These are phyloP conservation scores for Paulownia fortunei DNA, from an alignment of 257 asterid genomes.

Conservation along the genomic window DNA sequence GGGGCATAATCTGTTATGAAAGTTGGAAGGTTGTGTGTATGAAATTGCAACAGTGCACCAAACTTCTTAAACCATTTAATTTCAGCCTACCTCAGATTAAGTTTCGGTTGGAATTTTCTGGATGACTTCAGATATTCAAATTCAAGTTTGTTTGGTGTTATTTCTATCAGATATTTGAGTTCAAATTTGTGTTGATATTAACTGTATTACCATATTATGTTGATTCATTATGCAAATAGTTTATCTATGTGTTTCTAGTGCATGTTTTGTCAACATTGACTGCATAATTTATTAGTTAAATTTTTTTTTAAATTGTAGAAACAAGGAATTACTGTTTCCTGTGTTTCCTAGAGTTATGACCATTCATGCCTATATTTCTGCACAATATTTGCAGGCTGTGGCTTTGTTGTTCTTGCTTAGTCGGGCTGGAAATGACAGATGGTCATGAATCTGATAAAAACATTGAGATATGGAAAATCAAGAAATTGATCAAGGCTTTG, in stretches of 20 bases:
- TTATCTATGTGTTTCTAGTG: neutral
- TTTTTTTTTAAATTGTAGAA: neutral
- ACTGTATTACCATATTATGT: neutral
- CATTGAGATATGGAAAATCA: slow-evolving; percentile 34
- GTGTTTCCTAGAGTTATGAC: neutral
- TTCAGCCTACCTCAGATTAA: neutral
- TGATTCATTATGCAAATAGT: too few species aligned
- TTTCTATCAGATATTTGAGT: neutral
- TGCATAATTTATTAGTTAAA: neutral
- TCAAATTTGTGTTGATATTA: neutral
- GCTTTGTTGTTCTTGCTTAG: neutral
- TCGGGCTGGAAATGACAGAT: slow-evolving; percentile 23
- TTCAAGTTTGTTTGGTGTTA: too few species aligned
- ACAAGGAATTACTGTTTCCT: neutral
- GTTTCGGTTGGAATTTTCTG: neutral
- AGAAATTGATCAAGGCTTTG: slow-evolving; percentile 30
- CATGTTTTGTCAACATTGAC: neutral
- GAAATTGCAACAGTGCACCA: neutral
- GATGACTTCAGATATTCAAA: neutral
- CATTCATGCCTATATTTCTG: neutral
- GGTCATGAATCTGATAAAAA: slow-evolving; percentile 32
- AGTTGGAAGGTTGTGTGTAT: neutral
- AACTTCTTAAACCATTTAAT: neutral
- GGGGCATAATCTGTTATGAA: neutral
- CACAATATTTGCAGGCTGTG: neutral